Evolutionary conservation across 768 basidiomycete species (phyloP).

Genomic region (Multifurca ochricompacta): DNA sequence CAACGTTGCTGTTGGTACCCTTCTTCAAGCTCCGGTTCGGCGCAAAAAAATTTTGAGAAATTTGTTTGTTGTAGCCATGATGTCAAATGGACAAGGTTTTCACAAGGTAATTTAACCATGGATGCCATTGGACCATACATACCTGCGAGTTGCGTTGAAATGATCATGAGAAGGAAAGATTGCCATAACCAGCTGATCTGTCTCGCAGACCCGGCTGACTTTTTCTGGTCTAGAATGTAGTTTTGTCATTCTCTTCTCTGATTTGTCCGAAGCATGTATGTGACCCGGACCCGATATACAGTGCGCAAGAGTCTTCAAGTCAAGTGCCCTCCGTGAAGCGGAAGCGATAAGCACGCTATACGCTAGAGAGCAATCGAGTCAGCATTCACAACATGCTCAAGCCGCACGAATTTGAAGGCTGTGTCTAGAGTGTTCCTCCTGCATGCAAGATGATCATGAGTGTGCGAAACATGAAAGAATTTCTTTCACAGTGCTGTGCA

Average conservation of each 20-base stretch:
- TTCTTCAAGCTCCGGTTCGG: neutral
- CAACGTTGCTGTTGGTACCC: neutral
- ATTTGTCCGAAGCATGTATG: neutral
- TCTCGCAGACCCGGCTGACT: neutral
- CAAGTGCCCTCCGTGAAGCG: neutral
- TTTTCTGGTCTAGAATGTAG: neutral
- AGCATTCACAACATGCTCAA: too few relatives aligned
- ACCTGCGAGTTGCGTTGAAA: too few relatives aligned
- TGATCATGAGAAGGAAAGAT: neutral
- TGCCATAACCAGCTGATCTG: neutral
- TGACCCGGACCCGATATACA: neutral
- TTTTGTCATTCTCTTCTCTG: neutral
- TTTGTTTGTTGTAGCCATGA: neutral
- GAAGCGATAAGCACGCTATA: neutral
- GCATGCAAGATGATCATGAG: too few relatives aligned
- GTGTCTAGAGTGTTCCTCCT: neutral
- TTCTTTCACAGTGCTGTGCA: too few relatives aligned
- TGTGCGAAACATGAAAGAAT: too few relatives aligned
- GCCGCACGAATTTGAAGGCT: neutral
- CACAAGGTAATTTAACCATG: neutral
- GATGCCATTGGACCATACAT: neutral
- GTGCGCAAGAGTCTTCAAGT: too few relatives aligned
- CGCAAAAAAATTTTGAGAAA: neutral
- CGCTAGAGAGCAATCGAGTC: neutral
- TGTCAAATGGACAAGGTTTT: neutral